Percentiles rank a stretch among this genome's conserved stretches.
phyloP scores from a whole-genome alignment of 352 stramenopile genomes.

The Pythium dissotocum region DNA sequence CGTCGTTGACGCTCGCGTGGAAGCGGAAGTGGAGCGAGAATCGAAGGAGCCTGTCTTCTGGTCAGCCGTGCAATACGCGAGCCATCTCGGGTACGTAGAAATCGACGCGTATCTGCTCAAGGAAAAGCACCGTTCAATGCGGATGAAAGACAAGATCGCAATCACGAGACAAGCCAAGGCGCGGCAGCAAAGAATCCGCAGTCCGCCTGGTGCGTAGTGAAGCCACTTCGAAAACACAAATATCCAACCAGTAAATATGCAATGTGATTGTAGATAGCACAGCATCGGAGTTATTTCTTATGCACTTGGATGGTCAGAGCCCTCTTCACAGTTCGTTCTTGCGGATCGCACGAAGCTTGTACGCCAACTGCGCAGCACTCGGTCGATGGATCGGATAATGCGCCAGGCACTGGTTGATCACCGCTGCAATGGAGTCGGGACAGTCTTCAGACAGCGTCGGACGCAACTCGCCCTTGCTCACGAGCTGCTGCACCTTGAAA shows the following conservation, averaged over 20 bases:
- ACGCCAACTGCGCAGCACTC: slow-evolving; percentile 67
- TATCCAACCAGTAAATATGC: too few species aligned
- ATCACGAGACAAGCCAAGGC: too few species aligned
- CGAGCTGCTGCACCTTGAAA: slow-evolving; percentile 62
- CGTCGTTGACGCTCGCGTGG: slow-evolving; percentile 13
- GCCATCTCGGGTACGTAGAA: slow-evolving; percentile 26
- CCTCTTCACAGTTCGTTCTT: slow-evolving; percentile 45
- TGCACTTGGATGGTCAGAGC: too few species aligned
- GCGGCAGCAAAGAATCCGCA: too few species aligned
- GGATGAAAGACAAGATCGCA: too few species aligned
- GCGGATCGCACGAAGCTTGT: slow-evolving; percentile 72
- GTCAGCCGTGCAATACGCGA: slow-evolving; percentile 24
- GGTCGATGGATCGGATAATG: slow-evolving; percentile 58
- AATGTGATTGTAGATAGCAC: too few species aligned
- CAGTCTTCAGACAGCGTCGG: slow-evolving; percentile 50
- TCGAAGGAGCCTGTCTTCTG: slow-evolving; percentile 2
- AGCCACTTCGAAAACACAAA: too few species aligned
- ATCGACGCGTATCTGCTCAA: slow-evolving; percentile 26
- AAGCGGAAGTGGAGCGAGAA: slow-evolving; percentile 12
- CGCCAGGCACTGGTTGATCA: slow-evolving; percentile 50
- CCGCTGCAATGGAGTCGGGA: slow-evolving; percentile 42
- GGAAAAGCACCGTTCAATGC: too few species aligned
- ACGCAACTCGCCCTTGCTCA: slow-evolving; percentile 61
- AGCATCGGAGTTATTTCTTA: too few species aligned
- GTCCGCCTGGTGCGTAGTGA: too few species aligned